phyloP scores from a whole-genome alignment of 2,329 filamentous ascomycete species.

The Trichoderma arundinaceum region DNA sequence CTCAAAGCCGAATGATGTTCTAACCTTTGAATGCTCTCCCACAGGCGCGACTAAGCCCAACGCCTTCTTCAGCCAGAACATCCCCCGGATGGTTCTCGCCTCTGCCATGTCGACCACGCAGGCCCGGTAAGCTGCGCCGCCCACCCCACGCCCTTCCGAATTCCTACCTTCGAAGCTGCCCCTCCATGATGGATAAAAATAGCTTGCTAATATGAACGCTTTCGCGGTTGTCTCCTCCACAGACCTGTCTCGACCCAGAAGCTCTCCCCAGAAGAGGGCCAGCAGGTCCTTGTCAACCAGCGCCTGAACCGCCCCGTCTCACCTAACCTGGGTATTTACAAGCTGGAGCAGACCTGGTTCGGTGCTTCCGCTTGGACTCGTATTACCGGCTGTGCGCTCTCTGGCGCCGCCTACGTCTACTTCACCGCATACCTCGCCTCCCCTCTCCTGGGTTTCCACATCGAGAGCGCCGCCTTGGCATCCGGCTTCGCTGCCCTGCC shows the following conservation, averaged over 20 bases:
- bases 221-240: slow-evolving; percentile 33
- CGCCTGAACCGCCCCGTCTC: slow-evolving; percentile 81
- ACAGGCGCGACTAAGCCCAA: slow-evolving; percentile 52
- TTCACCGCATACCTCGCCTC: slow-evolving; percentile 80
- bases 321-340: slow-evolving; percentile 87
- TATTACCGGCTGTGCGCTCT: slow-evolving; percentile 77
- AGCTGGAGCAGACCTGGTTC: slow-evolving; percentile 84
- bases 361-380: slow-evolving; percentile 75
- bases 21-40: slow-evolving; percentile 3
- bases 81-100: slow-evolving; percentile 54
- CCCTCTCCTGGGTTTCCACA: slow-evolving; percentile 70
- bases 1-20: slow-evolving; percentile 24
- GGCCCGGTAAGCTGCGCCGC: slow-evolving; percentile 49
- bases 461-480: slow-evolving; percentile 65
- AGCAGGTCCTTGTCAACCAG: slow-evolving; percentile 77
- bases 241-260: slow-evolving; percentile 63
- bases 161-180: neutral
- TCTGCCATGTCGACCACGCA: slow-evolving; percentile 52
- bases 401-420: slow-evolving; percentile 79
- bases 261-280: slow-evolving; percentile 58
- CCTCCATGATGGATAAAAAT: neutral
- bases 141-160: neutral
- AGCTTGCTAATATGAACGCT: neutral
- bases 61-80: slow-evolving; percentile 54
- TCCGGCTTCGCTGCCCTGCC: slow-evolving; percentile 65